Conservation (phyloP, 495 filamentous ascomycete genomes). For the Niebla homalea region DNA sequence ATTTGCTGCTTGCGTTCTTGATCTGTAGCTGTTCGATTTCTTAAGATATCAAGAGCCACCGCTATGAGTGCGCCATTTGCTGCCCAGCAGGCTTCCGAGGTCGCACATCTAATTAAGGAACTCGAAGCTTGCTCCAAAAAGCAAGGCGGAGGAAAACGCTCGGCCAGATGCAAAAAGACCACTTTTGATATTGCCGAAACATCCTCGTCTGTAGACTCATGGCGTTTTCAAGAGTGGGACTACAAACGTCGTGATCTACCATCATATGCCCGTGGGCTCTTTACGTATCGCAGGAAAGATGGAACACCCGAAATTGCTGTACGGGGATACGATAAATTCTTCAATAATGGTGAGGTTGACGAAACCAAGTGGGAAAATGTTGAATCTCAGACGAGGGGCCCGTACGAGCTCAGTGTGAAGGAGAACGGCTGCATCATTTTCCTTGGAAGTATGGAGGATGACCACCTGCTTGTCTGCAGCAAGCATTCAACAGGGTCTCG, state of each 20-base stretch:
- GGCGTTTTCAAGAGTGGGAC: constrained; percentile 88
- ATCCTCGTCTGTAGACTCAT: constrained; percentile 61
- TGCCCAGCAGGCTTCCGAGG: constrained; percentile 50
- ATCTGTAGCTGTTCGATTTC: too few relatives aligned
- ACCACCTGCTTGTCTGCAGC: constrained; percentile 81
- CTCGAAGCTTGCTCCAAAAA: constrained; percentile 44
- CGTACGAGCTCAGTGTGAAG: constrained; percentile 92
- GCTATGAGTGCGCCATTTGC: constrained; percentile 33
- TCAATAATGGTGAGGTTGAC: constrained; percentile 72
- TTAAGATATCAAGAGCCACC: not conserved
- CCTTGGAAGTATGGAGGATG: constrained; percentile 80
- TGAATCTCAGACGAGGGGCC: constrained; percentile 60
- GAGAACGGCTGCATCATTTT: constrained; percentile 99
- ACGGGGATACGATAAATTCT: constrained; percentile 97
- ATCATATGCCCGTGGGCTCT: constrained; percentile 83
- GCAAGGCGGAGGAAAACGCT: constrained; percentile 28
- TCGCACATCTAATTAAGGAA: constrained; percentile 40
- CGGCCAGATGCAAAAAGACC: constrained; percentile 58
- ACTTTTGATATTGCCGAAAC: constrained; percentile 53
- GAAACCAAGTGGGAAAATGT: constrained; percentile 76
- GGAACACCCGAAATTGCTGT: constrained; percentile 61
- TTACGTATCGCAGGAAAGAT: constrained; percentile 54
- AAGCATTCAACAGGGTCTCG: constrained; percentile 88
- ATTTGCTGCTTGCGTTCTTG: too few relatives aligned
- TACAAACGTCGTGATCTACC: constrained; percentile 78